These are phyloP conservation scores for Tuber magnatum DNA, from an alignment of 495 filamentous ascomycete genomes.

Conservation along the genomic window DNA sequence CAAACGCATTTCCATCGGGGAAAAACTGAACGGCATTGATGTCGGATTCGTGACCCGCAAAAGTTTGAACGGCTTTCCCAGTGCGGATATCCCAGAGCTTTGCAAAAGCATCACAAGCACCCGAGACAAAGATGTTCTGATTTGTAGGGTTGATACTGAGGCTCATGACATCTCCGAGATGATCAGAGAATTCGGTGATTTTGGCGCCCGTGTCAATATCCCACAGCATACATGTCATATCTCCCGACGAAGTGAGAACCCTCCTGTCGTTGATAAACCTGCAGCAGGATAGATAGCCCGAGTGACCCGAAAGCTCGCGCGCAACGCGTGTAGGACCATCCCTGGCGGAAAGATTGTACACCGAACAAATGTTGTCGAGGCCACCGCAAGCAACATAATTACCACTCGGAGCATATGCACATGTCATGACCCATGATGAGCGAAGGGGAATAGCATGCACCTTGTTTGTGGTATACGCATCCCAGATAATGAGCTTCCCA, in stretches of 20 bases:
- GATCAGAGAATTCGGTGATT: constrained; percentile 96
- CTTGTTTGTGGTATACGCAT: constrained; percentile 99
- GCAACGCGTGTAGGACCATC: constrained; percentile 95
- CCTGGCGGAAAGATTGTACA: constrained; percentile 94
- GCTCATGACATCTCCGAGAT: constrained; percentile 98
- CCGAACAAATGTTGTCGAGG: constrained; percentile 98
- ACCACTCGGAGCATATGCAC: constrained; percentile 95
- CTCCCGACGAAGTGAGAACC: constrained; percentile 94
- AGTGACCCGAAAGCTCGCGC: constrained; percentile 92
- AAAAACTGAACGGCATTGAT: constrained; percentile 99
- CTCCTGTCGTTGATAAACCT: constrained; percentile 98
- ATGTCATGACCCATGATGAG: constrained; percentile 99
- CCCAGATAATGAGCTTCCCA: constrained; percentile 99
- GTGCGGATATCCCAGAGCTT: constrained; percentile 99
- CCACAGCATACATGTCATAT: constrained; percentile 99
- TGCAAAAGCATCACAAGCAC: constrained; percentile 95
- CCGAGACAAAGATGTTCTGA: constrained; percentile 96
- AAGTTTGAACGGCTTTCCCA: constrained; percentile 96
- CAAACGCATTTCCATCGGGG: constrained; percentile 97
- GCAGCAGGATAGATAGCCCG: constrained; percentile 96
- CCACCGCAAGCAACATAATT: constrained; percentile 98
- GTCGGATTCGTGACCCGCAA: constrained; percentile 95
- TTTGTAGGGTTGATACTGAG: constrained; percentile 99
- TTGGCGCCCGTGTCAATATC: constrained; percentile 96
- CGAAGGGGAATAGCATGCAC: constrained; percentile 97